These are phyloP conservation scores for Fusarium sp. DNA, from an alignment of 2,329 filamentous ascomycete genomes.

Conservation along the genomic window DNA sequence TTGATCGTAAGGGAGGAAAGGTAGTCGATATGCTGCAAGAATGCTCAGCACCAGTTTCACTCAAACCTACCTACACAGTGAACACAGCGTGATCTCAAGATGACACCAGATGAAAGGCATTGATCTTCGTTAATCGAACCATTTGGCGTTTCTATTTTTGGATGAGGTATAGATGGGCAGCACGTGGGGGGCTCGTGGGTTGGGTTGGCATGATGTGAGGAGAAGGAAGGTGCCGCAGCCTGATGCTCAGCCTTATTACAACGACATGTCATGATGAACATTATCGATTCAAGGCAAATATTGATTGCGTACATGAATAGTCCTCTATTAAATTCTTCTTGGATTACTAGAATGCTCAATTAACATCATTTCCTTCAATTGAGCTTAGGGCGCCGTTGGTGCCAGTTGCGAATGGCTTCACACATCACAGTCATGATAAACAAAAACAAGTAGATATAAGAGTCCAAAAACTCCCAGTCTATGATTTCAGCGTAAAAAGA, in stretches of 20 bases:
- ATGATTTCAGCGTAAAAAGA: slow-evolving; percentile 40
- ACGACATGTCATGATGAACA: neutral
- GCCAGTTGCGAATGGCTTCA: neutral
- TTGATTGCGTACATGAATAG: no score
- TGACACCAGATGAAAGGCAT: neutral
- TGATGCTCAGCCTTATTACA: neutral
- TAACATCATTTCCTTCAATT: neutral
- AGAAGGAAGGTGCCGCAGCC: neutral
- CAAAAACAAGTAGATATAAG: slow-evolving; percentile 2
- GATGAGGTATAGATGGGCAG: neutral
- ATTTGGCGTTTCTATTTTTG: neutral
- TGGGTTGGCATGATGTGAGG: neutral
- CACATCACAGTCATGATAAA: neutral
- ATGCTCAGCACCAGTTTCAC: no score
- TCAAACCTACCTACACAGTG: no score
- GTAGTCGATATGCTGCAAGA: neutral
- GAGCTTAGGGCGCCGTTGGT: rapidly evolving
- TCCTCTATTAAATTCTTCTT: no score
- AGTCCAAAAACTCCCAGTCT: slow-evolving; percentile 37
- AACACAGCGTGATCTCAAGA: neutral
- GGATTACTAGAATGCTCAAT: neutral
- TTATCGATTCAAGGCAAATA: neutral
- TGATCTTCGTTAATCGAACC: neutral
- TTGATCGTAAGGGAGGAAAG: neutral
- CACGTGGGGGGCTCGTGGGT: neutral